Percentiles rank a stretch among this genome's conserved stretches.
These are phyloP conservation scores for Paramyrothecium roridum DNA, from an alignment of 2,329 filamentous ascomycete genomes.

Conservation along the genomic window DNA sequence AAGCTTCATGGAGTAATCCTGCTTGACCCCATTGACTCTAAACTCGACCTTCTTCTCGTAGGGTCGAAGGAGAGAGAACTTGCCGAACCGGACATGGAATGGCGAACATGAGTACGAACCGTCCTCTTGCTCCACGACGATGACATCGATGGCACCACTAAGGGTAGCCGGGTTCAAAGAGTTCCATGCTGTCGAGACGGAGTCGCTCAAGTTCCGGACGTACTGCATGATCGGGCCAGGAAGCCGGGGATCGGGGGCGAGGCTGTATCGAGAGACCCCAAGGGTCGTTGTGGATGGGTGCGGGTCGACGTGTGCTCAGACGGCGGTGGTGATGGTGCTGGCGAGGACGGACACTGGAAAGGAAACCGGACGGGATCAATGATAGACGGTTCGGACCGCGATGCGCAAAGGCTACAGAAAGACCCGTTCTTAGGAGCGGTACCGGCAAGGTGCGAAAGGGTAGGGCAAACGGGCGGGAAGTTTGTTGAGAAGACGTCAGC, in stretches of 20 bases:
- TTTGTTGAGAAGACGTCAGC: neutral
- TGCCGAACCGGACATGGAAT: slow-evolving; percentile 98
- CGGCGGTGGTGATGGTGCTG: no score
- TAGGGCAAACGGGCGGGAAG: neutral
- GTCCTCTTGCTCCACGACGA: slow-evolving; percentile 95
- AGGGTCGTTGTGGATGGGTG: neutral
- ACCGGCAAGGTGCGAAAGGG: no score
- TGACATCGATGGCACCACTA: slow-evolving; percentile 97
- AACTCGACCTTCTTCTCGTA: slow-evolving; percentile 99
- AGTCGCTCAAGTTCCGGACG: slow-evolving; percentile 91
- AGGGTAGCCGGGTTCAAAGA: slow-evolving; percentile 97
- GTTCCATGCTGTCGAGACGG: slow-evolving; percentile 98
- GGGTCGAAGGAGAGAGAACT: slow-evolving; percentile 91
- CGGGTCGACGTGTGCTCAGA: neutral
- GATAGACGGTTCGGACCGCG: no score
- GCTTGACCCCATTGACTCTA: slow-evolving; percentile 85
- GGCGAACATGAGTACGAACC: slow-evolving; percentile 86
- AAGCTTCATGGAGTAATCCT: slow-evolving; percentile 96
- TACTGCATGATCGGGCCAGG: slow-evolving; percentile 76
- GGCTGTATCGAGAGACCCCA: neutral
- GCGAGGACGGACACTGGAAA: no score
- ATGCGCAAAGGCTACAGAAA: no score
- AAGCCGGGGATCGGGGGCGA: neutral
- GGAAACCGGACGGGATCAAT: no score
- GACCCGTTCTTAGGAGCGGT: no score